A percentile compares a stretch with the other conserved stretches of the same genome.
Evolutionary conservation across 805 yeast species (phyloP).

Genomic region (Candida verbasci): DNA sequence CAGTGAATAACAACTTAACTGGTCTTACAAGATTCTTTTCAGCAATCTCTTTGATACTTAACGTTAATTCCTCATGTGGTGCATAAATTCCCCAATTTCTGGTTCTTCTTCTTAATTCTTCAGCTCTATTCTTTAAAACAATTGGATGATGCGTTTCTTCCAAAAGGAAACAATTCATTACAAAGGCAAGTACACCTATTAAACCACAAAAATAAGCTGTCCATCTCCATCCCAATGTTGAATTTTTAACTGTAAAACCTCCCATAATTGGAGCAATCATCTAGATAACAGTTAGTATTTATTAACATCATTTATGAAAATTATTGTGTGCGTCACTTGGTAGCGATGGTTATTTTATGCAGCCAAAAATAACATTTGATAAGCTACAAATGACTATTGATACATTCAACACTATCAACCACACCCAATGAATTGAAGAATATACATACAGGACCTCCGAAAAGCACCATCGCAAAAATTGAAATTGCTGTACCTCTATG

Average conservation of each 20-base stretch:
- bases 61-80: slow-evolving; percentile 32
- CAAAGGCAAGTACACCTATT: slow-evolving; percentile 27
- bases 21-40: slow-evolving; percentile 37
- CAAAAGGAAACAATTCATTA: slow-evolving; percentile 24
- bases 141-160: slow-evolving; percentile 41
- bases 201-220: slow-evolving; percentile 49
- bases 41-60: slow-evolving; percentile 27
- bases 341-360: too few relatives aligned
- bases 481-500: slow-evolving; percentile 74
- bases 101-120: slow-evolving; percentile 33
- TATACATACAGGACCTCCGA: slow-evolving; percentile 55
- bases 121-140: slow-evolving; percentile 29
- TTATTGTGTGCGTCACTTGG: background rate
- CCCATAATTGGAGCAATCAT: slow-evolving; percentile 70
- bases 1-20: slow-evolving; percentile 32
- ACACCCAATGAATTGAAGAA: background rate
- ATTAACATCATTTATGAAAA: background rate
- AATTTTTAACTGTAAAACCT: slow-evolving; percentile 35
- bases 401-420: too few relatives aligned
- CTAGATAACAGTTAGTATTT: background rate
- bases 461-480: slow-evolving; percentile 67
- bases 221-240: slow-evolving; percentile 53
- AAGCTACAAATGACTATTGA: too few relatives aligned
- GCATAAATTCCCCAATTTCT: slow-evolving; percentile 39
- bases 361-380: too few relatives aligned